Conservation (phyloP, 1,284 basidiomycete genomes). For the Porodaedalea pini region DNA sequence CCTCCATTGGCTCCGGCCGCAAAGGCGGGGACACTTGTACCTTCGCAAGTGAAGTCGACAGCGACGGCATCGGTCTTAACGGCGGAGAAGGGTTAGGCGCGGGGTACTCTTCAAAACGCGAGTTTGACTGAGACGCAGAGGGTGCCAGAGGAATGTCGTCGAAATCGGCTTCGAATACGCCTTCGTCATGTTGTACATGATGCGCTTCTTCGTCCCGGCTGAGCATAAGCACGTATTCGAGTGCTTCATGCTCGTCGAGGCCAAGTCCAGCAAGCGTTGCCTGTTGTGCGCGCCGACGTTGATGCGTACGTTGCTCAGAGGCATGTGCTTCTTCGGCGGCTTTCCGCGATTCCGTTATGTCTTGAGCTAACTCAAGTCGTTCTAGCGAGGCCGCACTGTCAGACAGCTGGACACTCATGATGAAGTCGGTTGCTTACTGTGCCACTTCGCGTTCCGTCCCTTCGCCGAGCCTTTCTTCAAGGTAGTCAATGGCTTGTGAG, state of each 20-base stretch:
- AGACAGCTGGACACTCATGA: slow-evolving; percentile 23
- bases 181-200: slow-evolving; percentile 39
- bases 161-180: slow-evolving; percentile 55
- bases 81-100: slow-evolving; percentile 18
- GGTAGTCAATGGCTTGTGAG: slow-evolving; percentile 32
- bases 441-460: slow-evolving; percentile 43
- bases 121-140: slow-evolving; percentile 21
- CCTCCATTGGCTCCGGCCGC: slow-evolving; percentile 41
- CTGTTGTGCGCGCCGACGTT: slow-evolving; percentile 54
- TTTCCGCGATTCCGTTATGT: slow-evolving; percentile 58
- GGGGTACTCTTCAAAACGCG: slow-evolving; percentile 22
- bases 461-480: slow-evolving; percentile 31
- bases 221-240: slow-evolving; percentile 84
- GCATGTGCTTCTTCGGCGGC: slow-evolving; percentile 50
- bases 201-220: slow-evolving; percentile 69
- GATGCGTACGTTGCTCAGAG: slow-evolving; percentile 36
- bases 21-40: slow-evolving; percentile 36
- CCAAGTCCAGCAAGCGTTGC: slow-evolving; percentile 60
- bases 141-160: slow-evolving; percentile 40
- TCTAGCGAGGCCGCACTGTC: slow-evolving; percentile 38
- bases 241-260: slow-evolving; percentile 70
- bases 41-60: slow-evolving; percentile 37
- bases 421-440: slow-evolving; percentile 41
- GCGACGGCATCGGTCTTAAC: background rate
- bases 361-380: slow-evolving; percentile 59